These are phyloP conservation scores for Drosera capensis DNA, from an alignment of 148 eudicot species.

Conservation along the genomic window DNA sequence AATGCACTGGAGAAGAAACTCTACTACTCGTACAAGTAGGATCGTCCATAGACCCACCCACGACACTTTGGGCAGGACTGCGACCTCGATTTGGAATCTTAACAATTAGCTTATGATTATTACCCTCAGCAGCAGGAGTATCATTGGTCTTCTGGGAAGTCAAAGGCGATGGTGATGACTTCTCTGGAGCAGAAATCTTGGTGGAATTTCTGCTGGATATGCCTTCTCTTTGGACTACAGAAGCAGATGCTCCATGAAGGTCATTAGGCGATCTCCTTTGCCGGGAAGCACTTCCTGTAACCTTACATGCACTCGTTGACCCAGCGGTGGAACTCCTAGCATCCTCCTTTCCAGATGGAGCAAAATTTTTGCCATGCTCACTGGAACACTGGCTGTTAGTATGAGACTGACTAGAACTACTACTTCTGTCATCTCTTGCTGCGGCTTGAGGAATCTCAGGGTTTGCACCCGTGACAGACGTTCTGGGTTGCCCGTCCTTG, in stretches of 20 bases:
- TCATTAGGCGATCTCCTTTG: conserved; percentile 39
- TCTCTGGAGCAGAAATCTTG: conserved; percentile 30
- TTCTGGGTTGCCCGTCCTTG: conserved; percentile 25
- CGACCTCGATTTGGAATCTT: conserved; percentile 32
- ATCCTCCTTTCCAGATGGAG: conserved; percentile 36
- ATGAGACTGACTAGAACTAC: conserved; percentile 66
- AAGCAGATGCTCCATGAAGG: conserved; percentile 19
- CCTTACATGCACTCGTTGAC: conserved; percentile 31
- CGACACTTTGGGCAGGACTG: conserved; percentile 24
- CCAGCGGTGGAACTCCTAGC: conserved; percentile 41
- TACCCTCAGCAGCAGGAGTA: conserved; percentile 18
- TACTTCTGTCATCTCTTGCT: conserved; percentile 47
- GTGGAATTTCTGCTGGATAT: conserved; percentile 16
- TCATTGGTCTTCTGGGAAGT: conserved; percentile 21
- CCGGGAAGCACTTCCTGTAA: conserved; percentile 31
- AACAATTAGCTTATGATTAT: conserved; percentile 27
- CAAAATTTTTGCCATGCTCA: conserved; percentile 35
- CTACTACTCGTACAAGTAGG: conserved; percentile 16
- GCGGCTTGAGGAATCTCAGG: conserved; percentile 28
- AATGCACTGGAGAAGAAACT: conserved; percentile 19
- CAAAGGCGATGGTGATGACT: not conserved
- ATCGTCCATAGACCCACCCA: conserved; percentile 22
- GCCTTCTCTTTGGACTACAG: conserved; percentile 23
- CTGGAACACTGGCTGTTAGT: conserved; percentile 54
- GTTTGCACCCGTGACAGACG: conserved; percentile 9